These are phyloP conservation scores for Pseudopyricularia javanii DNA, from an alignment of 2,329 filamentous ascomycete genomes.

Conservation along the genomic window DNA sequence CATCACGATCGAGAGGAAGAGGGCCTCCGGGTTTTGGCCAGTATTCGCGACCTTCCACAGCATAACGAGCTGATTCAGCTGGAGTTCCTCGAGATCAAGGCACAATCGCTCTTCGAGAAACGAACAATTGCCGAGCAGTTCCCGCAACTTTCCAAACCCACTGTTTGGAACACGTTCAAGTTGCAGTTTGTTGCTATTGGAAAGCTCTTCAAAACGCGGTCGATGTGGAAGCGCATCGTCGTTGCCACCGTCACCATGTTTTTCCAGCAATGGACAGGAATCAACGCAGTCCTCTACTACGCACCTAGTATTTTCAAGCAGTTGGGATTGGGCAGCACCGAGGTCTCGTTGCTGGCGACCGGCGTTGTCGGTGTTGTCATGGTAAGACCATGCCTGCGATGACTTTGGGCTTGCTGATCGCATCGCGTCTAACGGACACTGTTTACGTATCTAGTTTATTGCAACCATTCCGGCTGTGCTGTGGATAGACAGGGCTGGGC, in stretches of 20 bases:
- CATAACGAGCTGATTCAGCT: slow-evolving; percentile 59
- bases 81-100: slow-evolving; percentile 76
- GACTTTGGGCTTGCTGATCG: too few species aligned
- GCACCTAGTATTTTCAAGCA: slow-evolving; percentile 58
- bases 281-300: slow-evolving; percentile 55
- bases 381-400: slow-evolving; percentile 10
- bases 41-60: slow-evolving; percentile 45
- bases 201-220: slow-evolving; percentile 49
- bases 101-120: slow-evolving; percentile 67
- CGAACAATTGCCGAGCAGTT: slow-evolving; percentile 54
- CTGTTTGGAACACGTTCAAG: slow-evolving; percentile 51
- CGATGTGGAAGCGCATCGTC: slow-evolving; percentile 55
- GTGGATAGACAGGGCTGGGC: slow-evolving; percentile 51
- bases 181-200: slow-evolving; percentile 57
- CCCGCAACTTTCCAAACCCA: slow-evolving; percentile 49
- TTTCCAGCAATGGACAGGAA: slow-evolving; percentile 39
- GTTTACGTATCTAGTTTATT: slow-evolving; percentile 35
- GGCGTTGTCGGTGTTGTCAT: slow-evolving; percentile 61
- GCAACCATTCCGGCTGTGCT: slow-evolving; percentile 55
- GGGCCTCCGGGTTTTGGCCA: slow-evolving; percentile 48
- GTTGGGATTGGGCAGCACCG: slow-evolving; percentile 42
- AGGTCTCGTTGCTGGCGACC: slow-evolving; percentile 50
- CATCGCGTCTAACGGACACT: too few species aligned
- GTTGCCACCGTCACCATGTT: slow-evolving; percentile 53
- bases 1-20: slow-evolving; percentile 59